Evolutionary conservation across 257 asterid species (phyloP).

Genomic region (Oldenlandia corymbosa): DNA sequence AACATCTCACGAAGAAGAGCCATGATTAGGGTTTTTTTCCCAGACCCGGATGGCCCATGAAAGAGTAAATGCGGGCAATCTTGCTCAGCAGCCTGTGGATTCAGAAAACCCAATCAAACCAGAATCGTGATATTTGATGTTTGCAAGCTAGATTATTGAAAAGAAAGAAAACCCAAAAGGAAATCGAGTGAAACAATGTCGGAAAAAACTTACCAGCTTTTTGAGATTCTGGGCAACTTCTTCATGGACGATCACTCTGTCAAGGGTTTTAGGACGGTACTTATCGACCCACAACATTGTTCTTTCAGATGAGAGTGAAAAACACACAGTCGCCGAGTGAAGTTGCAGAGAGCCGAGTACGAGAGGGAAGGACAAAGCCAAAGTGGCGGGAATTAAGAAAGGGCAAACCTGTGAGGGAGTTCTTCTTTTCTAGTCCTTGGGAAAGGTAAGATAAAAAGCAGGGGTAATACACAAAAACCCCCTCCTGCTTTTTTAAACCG

Average conservation of each 20-base stretch:
- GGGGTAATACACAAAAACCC: too few species aligned
- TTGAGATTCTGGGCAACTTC: constrained; percentile 85
- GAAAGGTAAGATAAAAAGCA: too few species aligned
- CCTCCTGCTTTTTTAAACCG: too few species aligned
- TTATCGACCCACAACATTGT: constrained; percentile 97
- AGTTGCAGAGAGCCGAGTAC: too few species aligned
- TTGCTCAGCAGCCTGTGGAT: constrained; percentile 70
- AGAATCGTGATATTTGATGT: too few species aligned
- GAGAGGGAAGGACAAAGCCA: too few species aligned
- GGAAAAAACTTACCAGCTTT: constrained; percentile 51
- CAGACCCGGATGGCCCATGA: constrained; percentile 95
- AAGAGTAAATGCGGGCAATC: constrained; percentile 95
- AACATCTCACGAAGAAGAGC: constrained; percentile 91
- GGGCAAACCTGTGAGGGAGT: too few species aligned
- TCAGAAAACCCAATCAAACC: constrained; percentile 12
- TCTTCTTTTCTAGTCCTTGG: too few species aligned
- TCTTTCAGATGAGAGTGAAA: too few species aligned
- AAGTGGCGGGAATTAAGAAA: too few species aligned
- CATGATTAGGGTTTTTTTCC: constrained; percentile 96
- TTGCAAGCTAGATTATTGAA: background rate
- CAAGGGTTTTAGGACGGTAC: constrained; percentile 93
- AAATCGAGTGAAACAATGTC: background rate
- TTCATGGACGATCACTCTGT: constrained; percentile 69
- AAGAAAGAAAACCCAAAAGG: background rate
- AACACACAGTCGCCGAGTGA: too few species aligned